Evolutionary conservation across 495 filamentous ascomycete species (phyloP).

Genomic region (Hypoxylon rickii): DNA sequence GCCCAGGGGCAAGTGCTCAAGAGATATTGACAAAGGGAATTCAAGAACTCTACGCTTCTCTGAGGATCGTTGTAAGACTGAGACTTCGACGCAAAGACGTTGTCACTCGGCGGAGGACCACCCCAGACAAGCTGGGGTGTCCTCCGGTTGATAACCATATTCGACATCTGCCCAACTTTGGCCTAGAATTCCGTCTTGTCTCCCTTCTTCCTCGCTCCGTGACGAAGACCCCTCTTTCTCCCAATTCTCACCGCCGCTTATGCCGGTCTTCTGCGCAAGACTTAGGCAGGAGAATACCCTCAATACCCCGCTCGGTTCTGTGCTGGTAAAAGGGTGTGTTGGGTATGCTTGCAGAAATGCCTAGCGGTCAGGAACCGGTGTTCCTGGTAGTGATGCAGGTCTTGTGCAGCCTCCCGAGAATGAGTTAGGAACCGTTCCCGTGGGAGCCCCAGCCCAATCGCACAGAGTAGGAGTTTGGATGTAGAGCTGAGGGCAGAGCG

Average conservation of each 20-base stretch:
- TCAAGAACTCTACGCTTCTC: constrained; percentile 5
- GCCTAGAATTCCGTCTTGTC: constrained; percentile 23
- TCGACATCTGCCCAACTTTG: constrained; percentile 29
- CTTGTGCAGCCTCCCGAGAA: constrained; percentile 40
- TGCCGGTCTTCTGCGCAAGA: constrained; percentile 22
- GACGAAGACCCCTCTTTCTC: constrained; percentile 10
- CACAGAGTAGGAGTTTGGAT: constrained; percentile 8
- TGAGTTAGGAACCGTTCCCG: constrained; percentile 39
- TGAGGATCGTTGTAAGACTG: constrained; percentile 22
- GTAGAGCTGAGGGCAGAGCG: not conserved
- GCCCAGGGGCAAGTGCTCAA: constrained; percentile 6
- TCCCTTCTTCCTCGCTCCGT: constrained; percentile 18
- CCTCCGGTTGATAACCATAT: constrained; percentile 37
- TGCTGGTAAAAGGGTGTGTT: constrained; percentile 25
- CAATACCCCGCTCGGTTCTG: constrained; percentile 29
- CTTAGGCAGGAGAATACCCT: constrained; percentile 29
- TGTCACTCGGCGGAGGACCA: constrained; percentile 19
- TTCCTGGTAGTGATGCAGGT: constrained; percentile 41
- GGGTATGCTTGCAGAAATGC: constrained; percentile 40
- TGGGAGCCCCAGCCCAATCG: constrained; percentile 11
- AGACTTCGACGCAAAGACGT: constrained; percentile 27
- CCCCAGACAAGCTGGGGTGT: constrained; percentile 27
- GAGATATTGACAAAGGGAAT: constrained; percentile 8
- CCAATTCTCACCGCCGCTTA: constrained; percentile 38
- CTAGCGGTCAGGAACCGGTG: constrained; percentile 38